Percentiles rank a stretch among this genome's conserved stretches.
phyloP scores from a whole-genome alignment of 1,139 yeast species.

The Taphrina wiesneri region DNA sequence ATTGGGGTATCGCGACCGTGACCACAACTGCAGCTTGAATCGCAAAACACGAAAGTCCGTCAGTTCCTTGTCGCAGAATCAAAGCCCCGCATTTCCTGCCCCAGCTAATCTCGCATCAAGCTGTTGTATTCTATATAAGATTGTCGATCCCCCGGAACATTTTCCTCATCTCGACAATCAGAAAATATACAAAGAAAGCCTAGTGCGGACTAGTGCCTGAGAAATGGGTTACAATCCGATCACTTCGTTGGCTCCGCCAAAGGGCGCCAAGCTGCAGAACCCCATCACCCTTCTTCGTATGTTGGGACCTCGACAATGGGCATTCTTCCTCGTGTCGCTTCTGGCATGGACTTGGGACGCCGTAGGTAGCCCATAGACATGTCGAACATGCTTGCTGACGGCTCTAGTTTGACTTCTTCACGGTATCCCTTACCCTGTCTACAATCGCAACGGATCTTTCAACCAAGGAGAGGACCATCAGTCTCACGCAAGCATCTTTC shows the following conservation, averaged over 20 bases:
- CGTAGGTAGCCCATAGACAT: background rate
- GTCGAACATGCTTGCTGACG: background rate
- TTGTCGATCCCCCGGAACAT: background rate
- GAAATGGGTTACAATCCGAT: slow-evolving; percentile 17
- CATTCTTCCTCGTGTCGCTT: slow-evolving; percentile 63
- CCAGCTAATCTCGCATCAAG: too few relatives aligned
- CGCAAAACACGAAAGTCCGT: background rate
- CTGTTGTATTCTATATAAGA: background rate
- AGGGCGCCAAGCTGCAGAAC: slow-evolving; percentile 2
- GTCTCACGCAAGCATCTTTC: slow-evolving; percentile 55
- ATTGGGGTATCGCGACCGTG: background rate
- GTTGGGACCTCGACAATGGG: slow-evolving; percentile 58
- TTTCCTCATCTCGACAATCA: too few relatives aligned
- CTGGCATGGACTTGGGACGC: slow-evolving; percentile 81
- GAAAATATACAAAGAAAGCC: too few relatives aligned
- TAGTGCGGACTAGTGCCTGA: too few relatives aligned
- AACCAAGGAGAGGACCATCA: slow-evolving; percentile 55
- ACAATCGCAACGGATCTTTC: slow-evolving; percentile 58
- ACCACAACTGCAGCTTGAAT: background rate
- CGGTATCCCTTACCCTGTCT: slow-evolving; percentile 60
- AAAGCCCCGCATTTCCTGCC: background rate
- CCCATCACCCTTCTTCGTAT: slow-evolving; percentile 43
- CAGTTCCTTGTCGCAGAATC: background rate
- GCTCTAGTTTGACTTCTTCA: slow-evolving; percentile 62
- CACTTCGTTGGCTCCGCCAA: slow-evolving; percentile 9